These are phyloP conservation scores for Clonostachys sp. DNA, from an alignment of 2,329 filamentous ascomycete genomes.

Conservation along the genomic window DNA sequence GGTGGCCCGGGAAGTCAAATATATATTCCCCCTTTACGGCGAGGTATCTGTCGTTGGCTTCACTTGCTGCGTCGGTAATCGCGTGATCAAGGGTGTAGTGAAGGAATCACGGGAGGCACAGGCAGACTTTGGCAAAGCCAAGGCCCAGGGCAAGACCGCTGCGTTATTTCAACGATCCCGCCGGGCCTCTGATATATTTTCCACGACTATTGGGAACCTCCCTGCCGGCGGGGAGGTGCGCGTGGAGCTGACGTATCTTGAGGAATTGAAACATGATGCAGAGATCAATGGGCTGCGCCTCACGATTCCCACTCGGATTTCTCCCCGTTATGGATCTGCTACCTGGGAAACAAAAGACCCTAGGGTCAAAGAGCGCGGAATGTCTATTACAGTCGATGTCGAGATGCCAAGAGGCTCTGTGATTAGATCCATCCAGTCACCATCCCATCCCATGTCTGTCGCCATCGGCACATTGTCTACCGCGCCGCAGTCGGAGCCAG, in stretches of 20 bases:
- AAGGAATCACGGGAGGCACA: constrained; percentile 61
- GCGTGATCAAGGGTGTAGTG: constrained; percentile 59
- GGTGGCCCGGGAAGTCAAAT: constrained; percentile 44
- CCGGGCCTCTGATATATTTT: constrained; percentile 62
- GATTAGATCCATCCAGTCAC: constrained; percentile 60
- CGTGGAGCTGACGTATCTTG: constrained; percentile 62
- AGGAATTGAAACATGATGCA: constrained; percentile 68
- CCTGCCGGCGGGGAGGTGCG: constrained; percentile 51
- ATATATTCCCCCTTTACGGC: constrained; percentile 69
- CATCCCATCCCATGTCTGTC: constrained; percentile 63
- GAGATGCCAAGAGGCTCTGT: constrained; percentile 46
- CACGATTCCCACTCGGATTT: constrained; percentile 63
- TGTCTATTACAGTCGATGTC: constrained; percentile 24
- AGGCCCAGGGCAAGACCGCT: constrained; percentile 54
- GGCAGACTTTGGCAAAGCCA: constrained; percentile 53
- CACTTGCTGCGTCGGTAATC: constrained; percentile 55
- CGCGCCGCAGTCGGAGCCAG: constrained; percentile 33
- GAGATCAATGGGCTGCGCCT: constrained; percentile 64
- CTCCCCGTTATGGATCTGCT: constrained; percentile 55
- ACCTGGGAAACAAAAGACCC: constrained; percentile 1
- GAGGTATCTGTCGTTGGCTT: constrained; percentile 68
- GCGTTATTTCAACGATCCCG: constrained; percentile 60
- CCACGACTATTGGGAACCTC: constrained; percentile 64
- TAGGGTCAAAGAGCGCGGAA: constrained; percentile 5
- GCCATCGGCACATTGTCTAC: constrained; percentile 51